Percentiles rank a stretch among this genome's conserved stretches.
Conservation (phyloP, 2,329 filamentous ascomycete genomes). For the Zalaria sp. region DNA sequence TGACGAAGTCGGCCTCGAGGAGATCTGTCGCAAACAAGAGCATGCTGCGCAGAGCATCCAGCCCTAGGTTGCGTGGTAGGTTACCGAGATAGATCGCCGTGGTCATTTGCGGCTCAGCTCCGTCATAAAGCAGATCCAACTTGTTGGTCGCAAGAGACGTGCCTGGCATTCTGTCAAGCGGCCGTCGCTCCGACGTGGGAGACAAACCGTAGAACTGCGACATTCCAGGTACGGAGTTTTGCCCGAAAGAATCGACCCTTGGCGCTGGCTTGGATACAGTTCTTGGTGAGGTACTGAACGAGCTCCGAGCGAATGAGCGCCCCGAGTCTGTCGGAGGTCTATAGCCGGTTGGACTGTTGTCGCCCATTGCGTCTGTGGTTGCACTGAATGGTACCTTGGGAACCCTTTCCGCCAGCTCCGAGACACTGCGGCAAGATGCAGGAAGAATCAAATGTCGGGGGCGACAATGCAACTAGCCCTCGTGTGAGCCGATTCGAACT, state of each 20-base stretch:
- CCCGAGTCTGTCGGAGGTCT: neutral
- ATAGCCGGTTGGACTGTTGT: neutral
- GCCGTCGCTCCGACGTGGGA: slow-evolving; percentile 26
- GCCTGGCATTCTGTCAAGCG: slow-evolving; percentile 20
- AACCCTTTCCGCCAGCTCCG: too few species aligned
- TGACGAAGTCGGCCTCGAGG: slow-evolving; percentile 43
- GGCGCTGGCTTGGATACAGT: too few species aligned
- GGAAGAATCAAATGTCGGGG: too few species aligned
- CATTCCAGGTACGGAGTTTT: slow-evolving; percentile 7
- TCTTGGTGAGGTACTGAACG: neutral
- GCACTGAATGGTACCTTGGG: too few species aligned
- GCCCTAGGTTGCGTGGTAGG: slow-evolving; percentile 43
- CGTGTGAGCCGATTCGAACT: too few species aligned
- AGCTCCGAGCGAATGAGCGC: neutral
- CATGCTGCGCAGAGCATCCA: slow-evolving; percentile 46
- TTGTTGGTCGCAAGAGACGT: slow-evolving; percentile 10
- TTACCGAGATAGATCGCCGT: slow-evolving; percentile 42
- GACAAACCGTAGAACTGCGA: slow-evolving; percentile 25
- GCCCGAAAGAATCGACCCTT: slow-evolving; percentile 23
- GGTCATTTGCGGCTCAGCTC: slow-evolving; percentile 6
- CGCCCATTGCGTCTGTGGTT: neutral
- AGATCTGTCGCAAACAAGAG: slow-evolving; percentile 52
- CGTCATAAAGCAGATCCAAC: slow-evolving; percentile 11
- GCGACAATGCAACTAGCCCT: too few species aligned
- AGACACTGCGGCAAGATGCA: too few species aligned